These are phyloP conservation scores for Tubosaeta brunneosetosa DNA, from an alignment of 768 basidiomycete genomes.

Conservation along the genomic window DNA sequence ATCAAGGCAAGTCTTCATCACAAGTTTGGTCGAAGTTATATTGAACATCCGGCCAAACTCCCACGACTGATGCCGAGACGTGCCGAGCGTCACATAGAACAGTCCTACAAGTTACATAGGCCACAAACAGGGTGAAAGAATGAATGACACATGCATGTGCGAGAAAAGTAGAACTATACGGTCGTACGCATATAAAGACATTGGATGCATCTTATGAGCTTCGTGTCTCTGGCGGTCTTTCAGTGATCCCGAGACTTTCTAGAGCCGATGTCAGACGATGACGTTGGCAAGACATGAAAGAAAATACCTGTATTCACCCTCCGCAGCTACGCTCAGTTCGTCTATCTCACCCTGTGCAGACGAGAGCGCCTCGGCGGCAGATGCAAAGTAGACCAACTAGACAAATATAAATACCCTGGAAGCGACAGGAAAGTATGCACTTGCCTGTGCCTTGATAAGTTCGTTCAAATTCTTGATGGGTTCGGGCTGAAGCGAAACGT, in stretches of 20 bases:
- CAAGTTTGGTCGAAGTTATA: too few relatives aligned
- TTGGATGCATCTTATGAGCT: neutral
- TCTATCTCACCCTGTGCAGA: slow-evolving; percentile 88
- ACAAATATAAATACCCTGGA: slow-evolving; percentile 5
- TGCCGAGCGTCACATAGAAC: neutral
- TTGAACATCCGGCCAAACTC: neutral
- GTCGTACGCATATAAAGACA: slow-evolving; percentile 10
- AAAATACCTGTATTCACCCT: slow-evolving; percentile 85
- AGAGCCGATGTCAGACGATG: slow-evolving; percentile 1
- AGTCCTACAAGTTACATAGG: neutral
- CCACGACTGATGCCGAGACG: neutral
- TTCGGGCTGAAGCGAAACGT: slow-evolving; percentile 64
- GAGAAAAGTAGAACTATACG: slow-evolving; percentile 10
- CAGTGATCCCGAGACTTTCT: slow-evolving; percentile 91
- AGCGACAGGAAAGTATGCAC: slow-evolving; percentile 4
- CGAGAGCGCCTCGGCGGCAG: slow-evolving; percentile 78
- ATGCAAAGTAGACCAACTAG: slow-evolving; percentile 66
- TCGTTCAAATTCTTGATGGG: slow-evolving; percentile 92
- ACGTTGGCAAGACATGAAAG: neutral
- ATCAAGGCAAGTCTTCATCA: too few relatives aligned
- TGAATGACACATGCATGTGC: slow-evolving; percentile 1
- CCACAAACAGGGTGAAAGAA: slow-evolving; percentile 7
- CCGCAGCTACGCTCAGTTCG: slow-evolving; percentile 87
- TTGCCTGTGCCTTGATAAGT: slow-evolving; percentile 83
- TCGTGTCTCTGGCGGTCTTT: slow-evolving; percentile 20